Percentiles rank a stretch among this genome's conserved stretches.
Evolutionary conservation across 2,329 filamentous ascomycete species (phyloP).

Genomic region (Trichoderma endophyticum): DNA sequence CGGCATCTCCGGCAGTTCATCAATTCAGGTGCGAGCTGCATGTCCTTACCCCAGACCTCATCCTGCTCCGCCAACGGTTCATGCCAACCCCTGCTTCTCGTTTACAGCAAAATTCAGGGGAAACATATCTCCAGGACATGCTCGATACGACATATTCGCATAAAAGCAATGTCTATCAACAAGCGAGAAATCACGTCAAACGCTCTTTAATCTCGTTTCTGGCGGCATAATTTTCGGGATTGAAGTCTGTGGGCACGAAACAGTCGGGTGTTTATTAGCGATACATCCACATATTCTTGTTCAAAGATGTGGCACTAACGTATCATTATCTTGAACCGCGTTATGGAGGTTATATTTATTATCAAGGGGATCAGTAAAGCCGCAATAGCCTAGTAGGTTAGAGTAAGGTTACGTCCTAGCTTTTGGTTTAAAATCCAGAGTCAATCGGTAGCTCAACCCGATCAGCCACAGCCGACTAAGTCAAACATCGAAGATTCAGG

Average conservation of each 20-base stretch:
- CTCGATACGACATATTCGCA: background rate
- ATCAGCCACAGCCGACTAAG: too few species aligned
- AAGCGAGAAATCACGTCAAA: background rate
- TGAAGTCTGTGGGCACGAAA: background rate
- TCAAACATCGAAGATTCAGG: too few species aligned
- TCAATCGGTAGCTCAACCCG: too few species aligned
- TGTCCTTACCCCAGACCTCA: background rate
- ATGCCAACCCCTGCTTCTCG: background rate
- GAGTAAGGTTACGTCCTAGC: too few species aligned
- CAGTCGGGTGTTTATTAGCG: background rate
- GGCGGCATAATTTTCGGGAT: background rate
- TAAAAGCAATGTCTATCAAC: background rate
- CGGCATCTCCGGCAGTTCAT: background rate
- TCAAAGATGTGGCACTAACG: background rate
- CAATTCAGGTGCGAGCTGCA: background rate
- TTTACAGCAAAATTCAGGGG: background rate
- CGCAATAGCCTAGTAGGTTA: too few species aligned
- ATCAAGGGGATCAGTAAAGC: too few species aligned
- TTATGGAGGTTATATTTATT: too few species aligned
- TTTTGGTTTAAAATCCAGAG: too few species aligned
- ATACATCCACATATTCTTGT: background rate
- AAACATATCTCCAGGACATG: background rate
- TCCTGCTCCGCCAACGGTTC: background rate
- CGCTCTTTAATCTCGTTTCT: background rate
- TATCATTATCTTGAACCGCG: background rate